Conservation (phyloP, 2,329 filamentous ascomycete species). For the Botrytis fabae region DNA sequence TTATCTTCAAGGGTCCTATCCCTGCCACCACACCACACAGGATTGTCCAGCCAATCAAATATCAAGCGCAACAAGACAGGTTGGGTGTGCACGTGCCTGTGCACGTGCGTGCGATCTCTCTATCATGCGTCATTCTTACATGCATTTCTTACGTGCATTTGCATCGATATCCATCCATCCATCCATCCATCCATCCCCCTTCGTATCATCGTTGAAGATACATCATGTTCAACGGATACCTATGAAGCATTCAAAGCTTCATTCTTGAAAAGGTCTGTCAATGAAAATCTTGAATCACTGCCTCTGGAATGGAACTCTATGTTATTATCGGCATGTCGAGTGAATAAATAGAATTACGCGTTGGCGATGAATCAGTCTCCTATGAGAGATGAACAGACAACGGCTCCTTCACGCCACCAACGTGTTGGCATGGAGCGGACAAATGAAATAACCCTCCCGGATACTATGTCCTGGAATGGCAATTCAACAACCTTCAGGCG, state of each 20-base stretch:
- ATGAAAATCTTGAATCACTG: neutral
- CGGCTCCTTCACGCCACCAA: too few species aligned
- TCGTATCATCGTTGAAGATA: neutral
- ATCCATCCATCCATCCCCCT: neutral
- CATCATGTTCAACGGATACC: too few species aligned
- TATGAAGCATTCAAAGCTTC: neutral
- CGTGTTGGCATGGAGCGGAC: too few species aligned
- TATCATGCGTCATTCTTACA: slow-evolving; percentile 1
- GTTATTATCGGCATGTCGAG: too few species aligned
- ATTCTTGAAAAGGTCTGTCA: neutral
- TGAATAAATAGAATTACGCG: too few species aligned
- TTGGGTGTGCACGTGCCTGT: neutral
- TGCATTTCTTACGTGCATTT: slow-evolving; percentile 7
- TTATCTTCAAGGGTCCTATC: neutral
- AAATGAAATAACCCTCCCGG: too few species aligned
- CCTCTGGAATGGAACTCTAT: too few species aligned
- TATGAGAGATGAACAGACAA: too few species aligned
- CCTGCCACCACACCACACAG: neutral
- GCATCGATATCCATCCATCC: too few species aligned
- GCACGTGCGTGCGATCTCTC: neutral
- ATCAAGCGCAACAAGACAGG: neutral
- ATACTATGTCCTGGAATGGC: too few species aligned
- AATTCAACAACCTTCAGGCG: too few species aligned
- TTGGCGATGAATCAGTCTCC: too few species aligned
- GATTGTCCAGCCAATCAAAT: neutral